Conservation (phyloP, 1,284 basidiomycete species). For the Ustilago nuda region DNA sequence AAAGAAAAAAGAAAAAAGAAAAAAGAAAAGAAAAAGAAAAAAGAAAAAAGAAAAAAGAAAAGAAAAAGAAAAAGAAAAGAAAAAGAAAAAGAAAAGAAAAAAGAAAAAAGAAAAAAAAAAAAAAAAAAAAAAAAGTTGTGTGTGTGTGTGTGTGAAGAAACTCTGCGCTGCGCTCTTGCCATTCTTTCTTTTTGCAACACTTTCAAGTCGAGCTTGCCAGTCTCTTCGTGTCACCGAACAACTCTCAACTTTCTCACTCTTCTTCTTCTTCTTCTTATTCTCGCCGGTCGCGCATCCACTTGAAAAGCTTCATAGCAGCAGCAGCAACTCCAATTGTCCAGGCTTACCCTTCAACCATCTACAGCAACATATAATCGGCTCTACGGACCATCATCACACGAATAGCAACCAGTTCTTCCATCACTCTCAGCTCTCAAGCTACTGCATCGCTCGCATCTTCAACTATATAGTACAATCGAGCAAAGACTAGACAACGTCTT, state of each 20-base stretch:
- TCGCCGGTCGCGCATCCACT: conserved; percentile 9
- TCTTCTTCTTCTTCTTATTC: conserved; percentile 8
- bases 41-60: too few relatives aligned
- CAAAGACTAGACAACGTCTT: not conserved
- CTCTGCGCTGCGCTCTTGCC: conserved; percentile 25
- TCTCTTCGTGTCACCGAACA: conserved; percentile 8
- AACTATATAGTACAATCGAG: not conserved
- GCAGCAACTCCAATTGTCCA: not conserved
- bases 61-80: too few relatives aligned
- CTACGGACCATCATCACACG: not conserved
- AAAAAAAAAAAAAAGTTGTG: too few relatives aligned
- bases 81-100: not conserved
- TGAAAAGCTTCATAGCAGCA: conserved; percentile 6
- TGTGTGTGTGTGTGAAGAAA: conserved; percentile 3
- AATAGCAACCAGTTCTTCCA: not conserved
- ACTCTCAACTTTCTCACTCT: not conserved
- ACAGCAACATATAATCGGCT: not conserved
- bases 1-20: too few relatives aligned
- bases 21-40: too few relatives aligned
- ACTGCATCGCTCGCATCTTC: conserved; percentile 4
- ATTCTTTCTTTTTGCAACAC: conserved; percentile 15
- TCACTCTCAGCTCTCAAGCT: conserved; percentile 4
- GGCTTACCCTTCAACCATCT: not conserved
- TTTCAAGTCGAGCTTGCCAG: not conserved
- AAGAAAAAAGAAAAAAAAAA: too few relatives aligned